Conservation (phyloP, 306 rosid species). For the Ziziphus jujuba region DNA sequence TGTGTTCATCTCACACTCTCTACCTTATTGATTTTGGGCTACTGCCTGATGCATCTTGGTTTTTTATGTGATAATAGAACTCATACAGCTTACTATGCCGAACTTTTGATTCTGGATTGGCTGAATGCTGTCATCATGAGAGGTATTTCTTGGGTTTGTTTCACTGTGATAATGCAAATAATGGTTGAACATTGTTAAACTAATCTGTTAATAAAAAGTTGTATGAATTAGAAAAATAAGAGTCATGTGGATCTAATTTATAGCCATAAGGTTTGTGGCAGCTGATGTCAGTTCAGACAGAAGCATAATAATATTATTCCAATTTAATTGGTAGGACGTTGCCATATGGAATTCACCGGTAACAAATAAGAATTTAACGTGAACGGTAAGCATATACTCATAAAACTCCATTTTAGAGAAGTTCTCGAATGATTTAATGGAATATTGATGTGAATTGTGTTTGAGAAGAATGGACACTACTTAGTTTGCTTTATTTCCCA, state of each 20-base stretch:
- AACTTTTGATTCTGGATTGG: slow-evolving; percentile 86
- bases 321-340: neutral
- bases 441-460: neutral
- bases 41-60: slow-evolving; percentile 15
- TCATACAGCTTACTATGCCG: slow-evolving; percentile 77
- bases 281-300: slow-evolving; percentile 2
- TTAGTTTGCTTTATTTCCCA: neutral
- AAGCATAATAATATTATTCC: neutral
- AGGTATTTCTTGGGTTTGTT: slow-evolving; percentile 48
- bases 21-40: slow-evolving; percentile 23
- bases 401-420: neutral
- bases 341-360: neutral
- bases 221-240: no score
- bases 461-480: neutral
- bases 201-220: no score
- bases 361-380: neutral
- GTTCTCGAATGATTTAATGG: neutral
- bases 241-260: neutral
- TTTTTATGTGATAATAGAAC: slow-evolving; percentile 61
- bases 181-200: neutral
- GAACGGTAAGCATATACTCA: neutral
- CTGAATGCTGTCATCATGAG: slow-evolving; percentile 93
- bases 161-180: neutral
- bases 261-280: neutral
- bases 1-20: slow-evolving; percentile 3